phyloP scores from a whole-genome alignment of 2,329 filamentous ascomycete species.

The Penicillium sp. region DNA sequence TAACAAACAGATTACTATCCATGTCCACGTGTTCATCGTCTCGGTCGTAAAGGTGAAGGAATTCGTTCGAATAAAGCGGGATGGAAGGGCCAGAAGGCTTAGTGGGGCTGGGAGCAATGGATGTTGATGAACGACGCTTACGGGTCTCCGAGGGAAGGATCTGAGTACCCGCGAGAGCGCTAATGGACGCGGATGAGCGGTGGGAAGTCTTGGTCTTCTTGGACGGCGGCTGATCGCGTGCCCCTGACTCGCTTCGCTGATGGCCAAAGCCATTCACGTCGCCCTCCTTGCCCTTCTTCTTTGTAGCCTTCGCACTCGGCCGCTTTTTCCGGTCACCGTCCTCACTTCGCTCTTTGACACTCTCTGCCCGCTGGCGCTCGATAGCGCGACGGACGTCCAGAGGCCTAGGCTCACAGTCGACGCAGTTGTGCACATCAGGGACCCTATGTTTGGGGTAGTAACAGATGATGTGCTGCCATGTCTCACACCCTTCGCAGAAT shows the following conservation, averaged over 20 bases:
- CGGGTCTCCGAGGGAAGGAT: constrained; percentile 61
- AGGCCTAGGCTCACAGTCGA: constrained; percentile 76
- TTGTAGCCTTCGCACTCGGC: constrained; percentile 74
- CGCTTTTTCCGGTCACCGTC: constrained; percentile 73
- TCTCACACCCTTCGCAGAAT: constrained; percentile 91
- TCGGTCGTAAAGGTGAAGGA: constrained; percentile 70
- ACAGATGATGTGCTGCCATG: constrained; percentile 97
- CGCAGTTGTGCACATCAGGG: constrained; percentile 79
- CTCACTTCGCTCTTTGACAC: constrained; percentile 58
- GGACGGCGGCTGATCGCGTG: constrained; percentile 54
- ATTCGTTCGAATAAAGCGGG: constrained; percentile 71
- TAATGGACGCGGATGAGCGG: constrained; percentile 72
- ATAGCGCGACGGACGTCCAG: constrained; percentile 73
- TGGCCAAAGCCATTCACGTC: constrained; percentile 52
- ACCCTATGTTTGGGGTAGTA: constrained; percentile 80
- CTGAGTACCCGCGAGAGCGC: constrained; percentile 64
- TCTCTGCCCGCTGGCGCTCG: constrained; percentile 66
- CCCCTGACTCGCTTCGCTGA: constrained; percentile 56
- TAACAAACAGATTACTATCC: constrained; percentile 75
- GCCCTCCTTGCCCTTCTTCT: constrained; percentile 77
- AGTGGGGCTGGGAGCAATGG: constrained; percentile 69
- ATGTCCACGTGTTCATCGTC: constrained; percentile 56
- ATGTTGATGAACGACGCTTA: constrained; percentile 59
- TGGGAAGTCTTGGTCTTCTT: constrained; percentile 85
- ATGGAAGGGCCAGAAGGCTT: constrained; percentile 61